These are phyloP conservation scores for Panaeolus papilionaceus DNA, from an alignment of 768 basidiomycete species.

Conservation along the genomic window DNA sequence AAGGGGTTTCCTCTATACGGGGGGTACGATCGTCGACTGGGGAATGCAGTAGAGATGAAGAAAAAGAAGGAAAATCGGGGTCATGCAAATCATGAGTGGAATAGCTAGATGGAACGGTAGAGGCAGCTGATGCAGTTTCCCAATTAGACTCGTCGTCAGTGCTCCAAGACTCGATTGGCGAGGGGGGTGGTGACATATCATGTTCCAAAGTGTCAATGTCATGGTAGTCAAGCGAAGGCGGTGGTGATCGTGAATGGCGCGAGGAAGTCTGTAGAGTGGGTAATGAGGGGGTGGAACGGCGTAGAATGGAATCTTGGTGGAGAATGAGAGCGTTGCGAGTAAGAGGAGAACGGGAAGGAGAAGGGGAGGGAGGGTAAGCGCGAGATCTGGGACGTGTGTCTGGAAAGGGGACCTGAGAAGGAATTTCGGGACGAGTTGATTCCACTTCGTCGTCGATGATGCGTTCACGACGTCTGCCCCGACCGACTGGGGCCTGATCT, in stretches of 20 bases:
- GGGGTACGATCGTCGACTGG: not conserved
- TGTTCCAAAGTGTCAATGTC: constrained; percentile 28
- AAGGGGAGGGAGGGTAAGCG: constrained; percentile 55
- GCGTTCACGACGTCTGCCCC: constrained; percentile 71
- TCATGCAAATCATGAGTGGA: constrained; percentile 36
- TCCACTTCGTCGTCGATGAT: constrained; percentile 45
- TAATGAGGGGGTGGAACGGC: constrained; percentile 24
- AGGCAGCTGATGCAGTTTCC: constrained; percentile 73
- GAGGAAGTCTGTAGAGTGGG: constrained; percentile 32
- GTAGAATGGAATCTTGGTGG: constrained; percentile 25
- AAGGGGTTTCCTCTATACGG: constrained; percentile 1
- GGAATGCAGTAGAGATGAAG: constrained; percentile 26
- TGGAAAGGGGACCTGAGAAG: constrained; percentile 46
- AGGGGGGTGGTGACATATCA: constrained; percentile 32
- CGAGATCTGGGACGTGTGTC: constrained; percentile 41
- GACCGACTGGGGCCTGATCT: constrained; percentile 50
- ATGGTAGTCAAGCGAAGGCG: constrained; percentile 42
- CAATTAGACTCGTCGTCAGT: constrained; percentile 81
- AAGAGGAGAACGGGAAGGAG: constrained; percentile 32
- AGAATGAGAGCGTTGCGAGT: constrained; percentile 27
- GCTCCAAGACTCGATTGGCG: constrained; percentile 57
- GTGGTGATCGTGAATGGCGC: constrained; percentile 43
- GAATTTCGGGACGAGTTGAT: constrained; percentile 38
- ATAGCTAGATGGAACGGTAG: constrained; percentile 66
- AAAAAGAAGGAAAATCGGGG: constrained; percentile 20